phyloP scores from a whole-genome alignment of 2,329 filamentous ascomycete genomes.

The Cladosporium sp. region DNA sequence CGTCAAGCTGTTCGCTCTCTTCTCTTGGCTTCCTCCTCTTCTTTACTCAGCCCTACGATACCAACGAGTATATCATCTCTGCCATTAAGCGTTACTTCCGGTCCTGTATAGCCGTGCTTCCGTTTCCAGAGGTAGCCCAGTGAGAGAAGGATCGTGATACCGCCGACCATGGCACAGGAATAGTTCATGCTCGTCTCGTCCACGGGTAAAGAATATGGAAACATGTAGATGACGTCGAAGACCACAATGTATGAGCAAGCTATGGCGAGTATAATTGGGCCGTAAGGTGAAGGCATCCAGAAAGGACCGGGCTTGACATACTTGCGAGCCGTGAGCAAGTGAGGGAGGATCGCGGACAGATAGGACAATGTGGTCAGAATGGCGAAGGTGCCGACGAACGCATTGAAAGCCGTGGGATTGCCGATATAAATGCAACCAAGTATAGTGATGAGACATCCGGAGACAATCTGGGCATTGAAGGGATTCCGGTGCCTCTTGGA shows the following conservation, averaged over 20 bases:
- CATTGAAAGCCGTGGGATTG: constrained; percentile 62
- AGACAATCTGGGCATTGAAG: constrained; percentile 52
- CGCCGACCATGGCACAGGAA: constrained; percentile 48
- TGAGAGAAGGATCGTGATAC: constrained; percentile 46
- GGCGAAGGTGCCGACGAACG: constrained; percentile 58
- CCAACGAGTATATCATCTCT: constrained; percentile 25
- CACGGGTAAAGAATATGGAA: constrained; percentile 45
- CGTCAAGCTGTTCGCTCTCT: no score
- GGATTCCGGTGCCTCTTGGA: constrained; percentile 45
- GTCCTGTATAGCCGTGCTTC: constrained; percentile 36
- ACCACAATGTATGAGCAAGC: constrained; percentile 55
- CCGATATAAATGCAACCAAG: constrained; percentile 62
- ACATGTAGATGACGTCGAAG: constrained; percentile 62
- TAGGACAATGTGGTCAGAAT: constrained; percentile 55
- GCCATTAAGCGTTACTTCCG: constrained; percentile 25
- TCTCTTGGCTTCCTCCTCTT: constrained; percentile 9
- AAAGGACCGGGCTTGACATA: constrained; percentile 55
- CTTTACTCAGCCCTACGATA: constrained; percentile 16
- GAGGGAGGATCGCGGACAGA: constrained; percentile 56
- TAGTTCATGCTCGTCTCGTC: constrained; percentile 51
- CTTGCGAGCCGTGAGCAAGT: constrained; percentile 36
- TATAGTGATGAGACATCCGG: constrained; percentile 48
- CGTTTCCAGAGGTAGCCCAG: constrained; percentile 42
- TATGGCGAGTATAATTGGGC: constrained; percentile 49
- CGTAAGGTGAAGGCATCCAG: constrained; percentile 45